These are phyloP conservation scores for Infundibulicybe gibba DNA, from an alignment of 768 basidiomycete species.

Conservation along the genomic window DNA sequence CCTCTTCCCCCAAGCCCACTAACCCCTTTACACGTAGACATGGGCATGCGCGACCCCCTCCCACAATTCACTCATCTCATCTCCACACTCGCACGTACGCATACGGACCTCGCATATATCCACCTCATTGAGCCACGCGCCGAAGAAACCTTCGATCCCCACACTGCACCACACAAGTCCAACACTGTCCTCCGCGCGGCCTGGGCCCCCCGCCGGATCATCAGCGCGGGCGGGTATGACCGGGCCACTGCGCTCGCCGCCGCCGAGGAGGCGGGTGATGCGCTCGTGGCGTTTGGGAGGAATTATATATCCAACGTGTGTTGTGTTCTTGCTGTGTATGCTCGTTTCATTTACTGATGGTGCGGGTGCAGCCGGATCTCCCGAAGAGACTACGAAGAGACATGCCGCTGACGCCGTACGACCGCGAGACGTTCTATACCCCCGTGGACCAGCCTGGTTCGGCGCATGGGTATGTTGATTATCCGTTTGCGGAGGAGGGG, in stretches of 20 bases:
- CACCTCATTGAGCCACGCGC: constrained; percentile 31
- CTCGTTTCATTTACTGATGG: background rate
- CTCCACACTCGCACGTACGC: constrained; percentile 14
- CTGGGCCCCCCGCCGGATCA: constrained; percentile 20
- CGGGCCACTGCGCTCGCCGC: constrained; percentile 20
- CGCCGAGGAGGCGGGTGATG: constrained; percentile 16
- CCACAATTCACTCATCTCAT: constrained; percentile 32
- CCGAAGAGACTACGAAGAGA: background rate
- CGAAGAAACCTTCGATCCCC: background rate
- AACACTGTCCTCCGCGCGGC: constrained; percentile 20
- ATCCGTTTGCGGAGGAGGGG: background rate
- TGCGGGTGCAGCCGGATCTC: background rate
- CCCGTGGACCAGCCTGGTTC: background rate
- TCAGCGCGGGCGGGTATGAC: constrained; percentile 29
- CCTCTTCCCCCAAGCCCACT: background rate
- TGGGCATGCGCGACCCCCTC: constrained; percentile 28
- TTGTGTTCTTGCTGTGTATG: background rate
- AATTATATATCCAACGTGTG: constrained; percentile 31
- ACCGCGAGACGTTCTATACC: background rate
- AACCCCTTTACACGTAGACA: constrained; percentile 18
- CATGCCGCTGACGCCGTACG: background rate
- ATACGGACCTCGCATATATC: constrained; percentile 38
- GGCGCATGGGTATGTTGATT: background rate
- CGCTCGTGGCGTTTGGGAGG: constrained; percentile 28
- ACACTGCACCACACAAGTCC: constrained; percentile 1